Evolutionary conservation across 176 grass and related monocot genomes (phyloP), one percentile per base, ranked within the genome.

Genomic region (Calamus simplicifolius): DNA sequence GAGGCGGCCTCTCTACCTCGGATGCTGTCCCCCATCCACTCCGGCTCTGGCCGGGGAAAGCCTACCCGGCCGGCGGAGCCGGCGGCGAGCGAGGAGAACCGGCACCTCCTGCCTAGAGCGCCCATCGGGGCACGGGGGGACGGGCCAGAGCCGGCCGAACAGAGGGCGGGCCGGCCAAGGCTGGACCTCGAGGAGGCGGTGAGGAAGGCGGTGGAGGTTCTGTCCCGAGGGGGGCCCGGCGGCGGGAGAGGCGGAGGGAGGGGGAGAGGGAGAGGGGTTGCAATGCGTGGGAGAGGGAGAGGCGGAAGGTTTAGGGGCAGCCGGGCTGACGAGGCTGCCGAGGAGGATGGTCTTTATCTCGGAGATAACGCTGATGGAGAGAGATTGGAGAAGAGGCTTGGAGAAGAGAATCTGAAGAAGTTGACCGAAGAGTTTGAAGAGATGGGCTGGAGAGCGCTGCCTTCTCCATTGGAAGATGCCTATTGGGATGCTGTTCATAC

Each of bases 1-100:
- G 51, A 68, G 15, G 10, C 8, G 50, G 6, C 10, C 2, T 28
- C 30, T 28, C 27, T 69, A 15, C 38, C 72, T 55, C 29, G 19
- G 4, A 60, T 60, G 16, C 61, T 69, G n/a, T 14, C 64, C 3
- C 31, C 53, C 62, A 57, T 70, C 35, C 50, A 52, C 18, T 12
- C 81, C 4, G 92, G 86, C 56, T 69, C 78, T 3, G 92, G 87
- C 52, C 78, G 84, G 57, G 92, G 92, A 26, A 61, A 78, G 68
- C 84, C 84, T 13, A 18, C 16, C n/a, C 55, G 8, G 15, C 14
- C 59, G 53, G 48, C 27, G 43, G 16, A 43, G 28, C 61, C 70
- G 10, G 35, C 8, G 35, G 35, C 8, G 35, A 43, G 35, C 35
- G 35, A 43, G 35, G 35, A 43, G 35, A 43, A 43, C 8, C 35